These are phyloP conservation scores for Leishmania arabica DNA, from an alignment of 208 protist species.

Conservation along the genomic window DNA sequence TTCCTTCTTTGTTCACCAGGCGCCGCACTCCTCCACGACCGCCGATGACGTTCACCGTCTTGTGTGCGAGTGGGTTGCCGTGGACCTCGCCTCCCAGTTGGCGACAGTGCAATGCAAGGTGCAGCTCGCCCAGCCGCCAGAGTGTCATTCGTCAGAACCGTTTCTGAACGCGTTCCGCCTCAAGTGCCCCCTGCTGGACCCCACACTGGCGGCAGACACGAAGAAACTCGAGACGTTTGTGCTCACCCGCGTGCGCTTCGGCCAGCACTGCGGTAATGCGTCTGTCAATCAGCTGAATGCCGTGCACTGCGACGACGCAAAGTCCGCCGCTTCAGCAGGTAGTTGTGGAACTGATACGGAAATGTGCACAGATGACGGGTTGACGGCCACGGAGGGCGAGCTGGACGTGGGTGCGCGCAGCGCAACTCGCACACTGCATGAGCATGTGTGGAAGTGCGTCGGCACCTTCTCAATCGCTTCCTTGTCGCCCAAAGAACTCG, in stretches of 20 bases:
- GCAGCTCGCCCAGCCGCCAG: conserved; percentile 61
- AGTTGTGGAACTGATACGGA: not conserved
- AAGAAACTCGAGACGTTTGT: conserved; percentile 76
- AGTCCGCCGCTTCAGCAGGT: not conserved
- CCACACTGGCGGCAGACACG: conserved; percentile 31
- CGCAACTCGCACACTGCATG: not conserved
- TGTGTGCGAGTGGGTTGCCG: conserved; percentile 47
- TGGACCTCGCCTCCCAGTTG: conserved; percentile 53
- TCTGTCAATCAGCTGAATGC: conserved; percentile 23
- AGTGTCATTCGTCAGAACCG: conserved; percentile 54
- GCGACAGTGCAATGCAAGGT: conserved; percentile 34
- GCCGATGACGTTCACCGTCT: conserved; percentile 40
- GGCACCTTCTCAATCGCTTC: conserved; percentile 37
- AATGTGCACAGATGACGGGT: not conserved
- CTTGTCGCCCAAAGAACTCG: conserved; percentile 49
- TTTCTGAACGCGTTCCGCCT: conserved; percentile 52
- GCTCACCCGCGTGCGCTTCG: conserved; percentile 55
- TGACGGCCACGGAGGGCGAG: not conserved
- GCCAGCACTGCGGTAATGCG: conserved; percentile 20
- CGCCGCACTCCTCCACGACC: conserved; percentile 13
- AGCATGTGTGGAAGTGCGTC: conserved; percentile 38
- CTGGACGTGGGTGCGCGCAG: not conserved
- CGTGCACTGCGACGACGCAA: not conserved
- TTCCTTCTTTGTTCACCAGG: conserved; percentile 57
- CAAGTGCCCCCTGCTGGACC: conserved; percentile 52